These are phyloP conservation scores for Yarrowia yakushimensis DNA, from an alignment of 805 yeast species.

Conservation along the genomic window DNA sequence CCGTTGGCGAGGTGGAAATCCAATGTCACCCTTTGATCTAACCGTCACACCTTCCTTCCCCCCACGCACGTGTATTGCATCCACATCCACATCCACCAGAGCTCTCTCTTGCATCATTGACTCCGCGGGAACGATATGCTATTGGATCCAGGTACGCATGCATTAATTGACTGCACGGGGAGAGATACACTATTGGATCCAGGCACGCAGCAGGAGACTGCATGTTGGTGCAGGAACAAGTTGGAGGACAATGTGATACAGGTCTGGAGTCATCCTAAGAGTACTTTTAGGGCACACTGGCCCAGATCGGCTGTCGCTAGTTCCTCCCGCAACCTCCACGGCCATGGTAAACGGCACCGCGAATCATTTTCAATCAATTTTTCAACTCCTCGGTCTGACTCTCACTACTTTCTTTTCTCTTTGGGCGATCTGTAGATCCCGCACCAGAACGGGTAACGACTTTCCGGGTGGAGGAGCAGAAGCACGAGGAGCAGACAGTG, in stretches of 20 bases:
- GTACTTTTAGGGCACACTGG: too few relatives aligned
- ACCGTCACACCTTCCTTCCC: background rate
- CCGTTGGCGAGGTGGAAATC: too few relatives aligned
- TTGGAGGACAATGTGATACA: too few relatives aligned
- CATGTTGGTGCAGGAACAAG: background rate
- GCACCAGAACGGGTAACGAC: background rate
- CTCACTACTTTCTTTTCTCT: background rate
- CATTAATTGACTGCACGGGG: constrained; percentile 7
- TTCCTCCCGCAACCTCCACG: too few relatives aligned
- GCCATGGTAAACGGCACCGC: background rate
- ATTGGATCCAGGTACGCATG: constrained; percentile 6
- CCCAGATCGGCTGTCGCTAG: too few relatives aligned
- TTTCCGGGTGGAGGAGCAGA: constrained; percentile 15
- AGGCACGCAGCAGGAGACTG: background rate
- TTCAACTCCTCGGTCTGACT: background rate
- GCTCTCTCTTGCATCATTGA: constrained; percentile 5
- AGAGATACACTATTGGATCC: constrained; percentile 1
- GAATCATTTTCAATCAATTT: background rate
- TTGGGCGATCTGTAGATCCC: background rate
- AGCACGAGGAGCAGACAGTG: too few relatives aligned
- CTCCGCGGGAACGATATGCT: background rate
- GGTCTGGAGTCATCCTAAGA: too few relatives aligned
- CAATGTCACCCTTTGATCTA: too few relatives aligned
- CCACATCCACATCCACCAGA: background rate
- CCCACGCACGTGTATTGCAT: background rate